Conservation (phyloP, 73 alveolate genomes). For the Paramecium primaurelia region DNA sequence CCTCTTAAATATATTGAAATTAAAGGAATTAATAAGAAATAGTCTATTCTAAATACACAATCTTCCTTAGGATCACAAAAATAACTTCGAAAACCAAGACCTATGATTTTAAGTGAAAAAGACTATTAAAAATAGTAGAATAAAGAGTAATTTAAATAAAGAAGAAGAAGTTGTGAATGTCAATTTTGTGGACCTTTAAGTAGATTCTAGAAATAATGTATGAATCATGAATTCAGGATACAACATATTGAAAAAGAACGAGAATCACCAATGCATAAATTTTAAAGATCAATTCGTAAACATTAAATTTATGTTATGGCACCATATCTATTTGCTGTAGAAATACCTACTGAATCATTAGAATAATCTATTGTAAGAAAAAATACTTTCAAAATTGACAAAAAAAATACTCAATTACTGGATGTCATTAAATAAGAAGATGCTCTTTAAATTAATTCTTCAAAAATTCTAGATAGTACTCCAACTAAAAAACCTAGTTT, state of each 20-base stretch:
- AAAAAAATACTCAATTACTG: background rate
- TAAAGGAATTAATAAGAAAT: background rate
- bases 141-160: background rate
- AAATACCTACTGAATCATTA: background rate
- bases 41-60: background rate
- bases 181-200: background rate
- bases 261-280: constrained; percentile 9
- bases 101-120: background rate
- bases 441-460: background rate
- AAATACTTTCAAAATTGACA: background rate
- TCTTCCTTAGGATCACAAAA: background rate
- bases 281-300: background rate
- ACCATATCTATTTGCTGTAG: background rate
- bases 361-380: background rate
- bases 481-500: background rate
- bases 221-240: background rate
- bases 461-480: background rate
- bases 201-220: background rate
- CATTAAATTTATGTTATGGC: constrained; percentile 12
- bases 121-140: background rate
- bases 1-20: background rate
- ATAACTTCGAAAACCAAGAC: background rate
- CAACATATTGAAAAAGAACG: background rate
- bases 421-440: constrained; percentile 7
- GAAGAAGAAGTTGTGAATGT: constrained; percentile 9